phyloP scores from a whole-genome alignment of 1,284 basidiomycete genomes.

The Jaminaea rosea region DNA sequence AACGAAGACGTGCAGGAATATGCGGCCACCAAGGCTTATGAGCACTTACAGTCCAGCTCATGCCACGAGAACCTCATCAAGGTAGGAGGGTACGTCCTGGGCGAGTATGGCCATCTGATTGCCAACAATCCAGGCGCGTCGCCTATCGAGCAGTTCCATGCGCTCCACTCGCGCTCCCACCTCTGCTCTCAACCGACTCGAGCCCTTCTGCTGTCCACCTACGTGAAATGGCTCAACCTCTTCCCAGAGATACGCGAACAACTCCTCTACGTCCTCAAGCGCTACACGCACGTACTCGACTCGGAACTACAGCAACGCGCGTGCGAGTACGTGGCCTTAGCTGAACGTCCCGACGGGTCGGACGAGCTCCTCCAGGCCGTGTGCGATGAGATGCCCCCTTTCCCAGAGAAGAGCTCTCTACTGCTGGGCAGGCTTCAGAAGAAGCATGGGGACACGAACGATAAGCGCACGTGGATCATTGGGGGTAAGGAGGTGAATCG shows the following conservation, averaged over 20 bases:
- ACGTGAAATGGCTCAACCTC: constrained; percentile 98
- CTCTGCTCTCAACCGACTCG: constrained; percentile 87
- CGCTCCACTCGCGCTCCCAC: constrained; percentile 88
- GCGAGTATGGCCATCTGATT: constrained; percentile 86
- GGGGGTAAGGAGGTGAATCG: constrained; percentile 84
- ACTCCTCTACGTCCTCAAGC: constrained; percentile 86
- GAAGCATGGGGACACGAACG: constrained; percentile 67
- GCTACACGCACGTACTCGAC: constrained; percentile 89
- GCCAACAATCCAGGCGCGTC: constrained; percentile 88
- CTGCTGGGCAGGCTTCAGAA: constrained; percentile 74
- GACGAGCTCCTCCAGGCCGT: constrained; percentile 87
- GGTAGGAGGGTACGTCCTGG: constrained; percentile 91
- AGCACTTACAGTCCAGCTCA: constrained; percentile 76
- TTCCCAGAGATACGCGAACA: constrained; percentile 97
- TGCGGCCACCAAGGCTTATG: constrained; percentile 85
- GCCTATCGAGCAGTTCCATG: constrained; percentile 88
- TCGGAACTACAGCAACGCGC: constrained; percentile 95
- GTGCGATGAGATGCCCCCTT: constrained; percentile 98
- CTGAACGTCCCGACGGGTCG: constrained; percentile 51
- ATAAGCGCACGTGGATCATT: constrained; percentile 90
- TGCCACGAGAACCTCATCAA: constrained; percentile 95
- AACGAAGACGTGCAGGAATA: constrained; percentile 85
- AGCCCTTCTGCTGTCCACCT: constrained; percentile 85
- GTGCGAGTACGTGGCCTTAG: constrained; percentile 52
- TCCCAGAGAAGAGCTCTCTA: constrained; percentile 82